Evolutionary conservation across 2,329 filamentous ascomycete species (phyloP).

Genomic region (Botryotinia calthae): DNA sequence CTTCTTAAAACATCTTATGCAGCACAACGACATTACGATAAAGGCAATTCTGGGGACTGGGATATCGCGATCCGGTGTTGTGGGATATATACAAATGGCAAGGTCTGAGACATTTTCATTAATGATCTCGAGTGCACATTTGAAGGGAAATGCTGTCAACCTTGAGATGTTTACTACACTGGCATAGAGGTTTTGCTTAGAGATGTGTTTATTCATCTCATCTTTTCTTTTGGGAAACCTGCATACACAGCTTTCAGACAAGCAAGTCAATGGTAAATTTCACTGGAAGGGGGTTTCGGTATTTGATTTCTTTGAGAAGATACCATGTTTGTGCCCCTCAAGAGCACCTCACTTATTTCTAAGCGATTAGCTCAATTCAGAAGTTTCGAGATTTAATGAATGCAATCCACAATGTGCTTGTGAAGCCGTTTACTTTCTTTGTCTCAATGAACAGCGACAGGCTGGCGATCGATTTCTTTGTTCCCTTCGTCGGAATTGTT

Average conservation of each 20-base stretch:
- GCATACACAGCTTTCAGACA: not conserved
- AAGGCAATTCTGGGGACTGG: slow-evolving; percentile 12
- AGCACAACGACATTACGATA: slow-evolving; percentile 9
- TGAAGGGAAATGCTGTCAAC: slow-evolving; percentile 2
- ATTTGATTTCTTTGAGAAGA: slow-evolving; percentile 10
- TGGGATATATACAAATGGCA: not conserved
- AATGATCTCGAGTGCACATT: not conserved
- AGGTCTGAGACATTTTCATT: not conserved
- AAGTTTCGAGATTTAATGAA: slow-evolving; percentile 9
- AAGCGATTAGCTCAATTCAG: slow-evolving; percentile 10
- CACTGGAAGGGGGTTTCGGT: not conserved
- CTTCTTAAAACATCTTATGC: not conserved
- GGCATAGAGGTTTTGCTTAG: slow-evolving; percentile 6
- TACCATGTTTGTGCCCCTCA: not conserved
- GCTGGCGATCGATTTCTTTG: not conserved
- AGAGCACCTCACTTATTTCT: slow-evolving; percentile 6
- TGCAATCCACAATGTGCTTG: not conserved
- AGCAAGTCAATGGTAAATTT: not conserved
- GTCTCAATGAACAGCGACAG: not conserved
- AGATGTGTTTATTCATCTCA: slow-evolving; percentile 7
- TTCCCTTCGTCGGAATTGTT: not conserved
- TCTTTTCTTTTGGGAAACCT: slow-evolving; percentile 4
- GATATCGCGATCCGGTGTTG: slow-evolving; percentile 9
- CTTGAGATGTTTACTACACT: slow-evolving; percentile 9
- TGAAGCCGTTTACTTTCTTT: not conserved